Base-by-base conservation (phyloP, 2,329 filamentous ascomycete species). In the Bipolaris victoriae region DNA sequence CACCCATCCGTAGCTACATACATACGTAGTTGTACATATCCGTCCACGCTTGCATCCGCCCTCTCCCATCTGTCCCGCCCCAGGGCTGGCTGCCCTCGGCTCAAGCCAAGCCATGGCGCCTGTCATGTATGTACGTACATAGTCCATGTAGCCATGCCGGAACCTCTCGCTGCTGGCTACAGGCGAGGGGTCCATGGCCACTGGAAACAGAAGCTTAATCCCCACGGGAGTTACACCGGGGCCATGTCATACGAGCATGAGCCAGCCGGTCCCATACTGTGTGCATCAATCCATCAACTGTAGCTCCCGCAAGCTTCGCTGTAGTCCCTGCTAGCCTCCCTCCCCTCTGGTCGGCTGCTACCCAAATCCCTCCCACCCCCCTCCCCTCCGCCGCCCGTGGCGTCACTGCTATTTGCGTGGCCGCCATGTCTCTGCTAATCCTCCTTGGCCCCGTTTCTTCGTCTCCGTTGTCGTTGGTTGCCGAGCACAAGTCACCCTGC, bases 201-300 rank as follows among this genome's bases (percentile, higher is more conserved):
- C 43, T 45, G 20, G 64, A 66, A 66, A 65, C 62, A 66, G 63
- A 69, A 51, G 66, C 66, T 70, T 66, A 62, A 66, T 70, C 64
- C 64, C 68, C 68, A 72, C 67, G 67, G 67, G 67, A 74, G 73
- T 75, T 72, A 71, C 71, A 73, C 70, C 60, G 71, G 71, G 72
- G 72, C 74, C 70, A 75, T 76, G 72, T 72, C 72, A 76, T 72
- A 75, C 72, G 72, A 74, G 69, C 68, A 65, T 61, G 66, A 68
- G 66, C 70, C 67, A 69, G 60, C 65, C 59, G 60, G 59, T 62
- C 57, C 64, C 66, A 64, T 70, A 29, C 69, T 67, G 66, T 67
- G 66, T 67, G 64, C 70, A 70, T 68, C 73, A 64, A 62, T 70
- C 68, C 64, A 60, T 63, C 58, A 52, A 41, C 55, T 70, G 64